Evolutionary conservation across 768 basidiomycete genomes (phyloP), one percentile per base, ranked within the genome.

Genomic region (Fibroporia radiculosa): DNA sequence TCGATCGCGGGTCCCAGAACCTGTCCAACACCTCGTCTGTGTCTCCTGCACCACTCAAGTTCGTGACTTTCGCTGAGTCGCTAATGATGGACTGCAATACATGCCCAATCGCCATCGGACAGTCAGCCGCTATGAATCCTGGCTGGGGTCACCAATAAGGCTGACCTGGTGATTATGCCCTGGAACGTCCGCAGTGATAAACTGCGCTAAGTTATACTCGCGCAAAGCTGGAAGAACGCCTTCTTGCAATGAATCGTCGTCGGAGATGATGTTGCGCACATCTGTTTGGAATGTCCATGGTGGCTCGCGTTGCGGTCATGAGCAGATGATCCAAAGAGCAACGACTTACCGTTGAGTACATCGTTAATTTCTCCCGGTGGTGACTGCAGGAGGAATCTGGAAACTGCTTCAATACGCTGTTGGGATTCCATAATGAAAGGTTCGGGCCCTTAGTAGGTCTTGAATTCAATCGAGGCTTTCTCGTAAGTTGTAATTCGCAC

Each of bases 291-390:
- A 18, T 18, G 27, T 6, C 18, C 45, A 24, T 13, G 27, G 24
- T 8, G 18, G 40, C 16, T 19, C 34, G 31, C 36, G 51, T 45
- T 39, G 45, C 23, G 25, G 23, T 20, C 35, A 31, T 37, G 8
- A 37, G 23, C 13, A 6, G 29, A 20, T n/a, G n/a, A n/a, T n/a
- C n/a, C n/a, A n/a, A 29, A 34, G 34, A 49, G 38, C n/a, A 35
- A 35, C 43, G 38, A 38, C 65, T 50, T 48, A 89, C 91, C 92
- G 56, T 89, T 89, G 43, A 97, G 71, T 14, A 96, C 93, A 67
- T 97, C 93, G 63, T 95, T 96, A 53, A 97, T 92, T 69, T 98
- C 88, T 35, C 93, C 93, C 1, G 93, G 93, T 20, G 93, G 93
- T 1, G 90, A 82, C 61, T 96, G 93, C 0, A 89, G 72, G 24